Evolutionary conservation across 2,329 filamentous ascomycete genomes (phyloP), one percentile per base, ranked within the genome.

Genomic region (Amauroascus verrucosus): DNA sequence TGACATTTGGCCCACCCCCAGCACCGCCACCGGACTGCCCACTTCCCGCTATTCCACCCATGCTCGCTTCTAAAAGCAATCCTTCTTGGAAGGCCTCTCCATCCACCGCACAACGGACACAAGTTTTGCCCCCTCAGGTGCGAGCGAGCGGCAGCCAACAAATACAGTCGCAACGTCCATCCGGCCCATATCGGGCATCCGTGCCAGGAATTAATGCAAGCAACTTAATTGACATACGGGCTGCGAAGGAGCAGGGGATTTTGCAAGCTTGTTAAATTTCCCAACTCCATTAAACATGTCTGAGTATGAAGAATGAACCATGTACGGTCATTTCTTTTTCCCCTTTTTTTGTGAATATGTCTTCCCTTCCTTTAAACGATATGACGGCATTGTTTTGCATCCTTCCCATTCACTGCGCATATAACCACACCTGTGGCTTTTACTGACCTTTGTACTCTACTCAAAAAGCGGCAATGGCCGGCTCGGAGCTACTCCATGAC

Each of bases 21-120:
- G 59, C 61, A 2, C 63, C 63, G 9, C 63, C 63, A 7, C 63
- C 63, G 22, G 55, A 62, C 45, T 61, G 58, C n/a, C 63, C 63
- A 8, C 55, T 65, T 2, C 63, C 63, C 6, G 57, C 58, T 41
- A 55, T 63, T 8, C 63, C 63, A 14, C 44, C 56, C 14, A 22
- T 33, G n/a, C 3, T 7, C 5, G 30, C 3, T 5, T 32, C 20
- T 18, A n/a, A 18, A n/a, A 26, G 9, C 2, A 26, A 40, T 28
- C 16, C 38, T 3, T 16, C 49, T 7, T 51, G 48, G 40, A 51
- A 43, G 9, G 18, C 50, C 4, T 20, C 16, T 20, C 32, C 50
- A 22, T 4, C 41, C 22, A 9, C n/a, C 18, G 9, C 43, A 5
- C 14, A 20, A 14, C 41, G 24, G n/a, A 26, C 50, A 14, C 32